These are phyloP conservation scores for Pelargonium nanum DNA, from an alignment of 345 rosid species.

Conservation along the genomic window DNA sequence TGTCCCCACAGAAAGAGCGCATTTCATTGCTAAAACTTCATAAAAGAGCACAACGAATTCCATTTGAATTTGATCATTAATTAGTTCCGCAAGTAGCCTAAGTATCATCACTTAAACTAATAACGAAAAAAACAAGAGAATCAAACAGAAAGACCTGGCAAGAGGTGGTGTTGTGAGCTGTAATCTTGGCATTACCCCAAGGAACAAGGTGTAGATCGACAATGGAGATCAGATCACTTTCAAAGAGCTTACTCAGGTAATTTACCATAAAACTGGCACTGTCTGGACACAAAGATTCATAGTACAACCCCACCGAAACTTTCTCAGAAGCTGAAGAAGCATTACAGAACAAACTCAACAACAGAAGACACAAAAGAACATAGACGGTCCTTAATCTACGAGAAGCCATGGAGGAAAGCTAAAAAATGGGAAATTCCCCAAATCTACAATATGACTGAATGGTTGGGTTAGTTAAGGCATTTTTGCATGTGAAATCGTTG, in stretches of 20 bases:
- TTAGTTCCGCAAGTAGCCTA: background rate
- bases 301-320: slow-evolving; percentile 20
- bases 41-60: background rate
- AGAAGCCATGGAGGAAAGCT: too few species aligned
- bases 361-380: too few species aligned
- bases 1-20: background rate
- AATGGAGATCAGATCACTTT: slow-evolving; percentile 22
- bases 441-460: too few species aligned
- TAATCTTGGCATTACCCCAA: slow-evolving; percentile 34
- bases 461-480: too few species aligned
- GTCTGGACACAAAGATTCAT: slow-evolving; percentile 40
- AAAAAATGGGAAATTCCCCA: too few species aligned
- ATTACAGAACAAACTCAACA: too few species aligned
- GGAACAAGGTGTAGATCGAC: slow-evolving; percentile 42
- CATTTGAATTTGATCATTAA: too few species aligned
- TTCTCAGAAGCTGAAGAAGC: background rate
- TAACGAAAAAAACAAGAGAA: background rate
- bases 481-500: too few species aligned
- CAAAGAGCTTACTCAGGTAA: slow-evolving; percentile 18
- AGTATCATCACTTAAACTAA: too few species aligned
- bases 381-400: too few species aligned
- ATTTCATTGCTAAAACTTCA: background rate
- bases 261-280: slow-evolving; percentile 30
- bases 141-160: slow-evolving; percentile 30
- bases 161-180: slow-evolving; percentile 15